Evolutionary conservation across 2,329 filamentous ascomycete genomes (phyloP).

Genomic region (Fusarium tuaranense): DNA sequence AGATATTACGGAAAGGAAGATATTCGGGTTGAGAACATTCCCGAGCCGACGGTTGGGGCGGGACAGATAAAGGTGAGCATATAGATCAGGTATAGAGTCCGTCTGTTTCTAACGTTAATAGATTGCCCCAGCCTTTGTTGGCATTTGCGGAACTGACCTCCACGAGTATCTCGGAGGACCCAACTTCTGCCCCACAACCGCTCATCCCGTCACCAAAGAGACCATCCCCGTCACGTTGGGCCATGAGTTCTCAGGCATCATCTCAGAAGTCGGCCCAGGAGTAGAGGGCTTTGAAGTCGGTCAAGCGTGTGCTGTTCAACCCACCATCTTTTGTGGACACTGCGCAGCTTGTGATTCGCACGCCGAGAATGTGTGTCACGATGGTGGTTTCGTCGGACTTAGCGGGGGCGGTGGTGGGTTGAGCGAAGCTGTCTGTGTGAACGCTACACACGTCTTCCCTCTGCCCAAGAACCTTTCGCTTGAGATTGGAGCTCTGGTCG

Average conservation of each 20-base stretch:
- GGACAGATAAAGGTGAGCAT: conserved; percentile 58
- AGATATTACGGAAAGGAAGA: conserved; percentile 67
- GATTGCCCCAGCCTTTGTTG: conserved; percentile 54
- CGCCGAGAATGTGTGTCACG: conserved; percentile 69
- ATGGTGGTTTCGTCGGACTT: conserved; percentile 49
- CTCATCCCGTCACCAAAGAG: conserved; percentile 69
- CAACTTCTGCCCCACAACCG: conserved; percentile 57
- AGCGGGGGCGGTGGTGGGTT: conserved; percentile 65
- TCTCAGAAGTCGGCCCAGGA: conserved; percentile 67
- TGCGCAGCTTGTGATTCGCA: conserved; percentile 67
- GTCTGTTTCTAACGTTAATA: neutral
- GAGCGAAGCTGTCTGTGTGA: conserved; percentile 65
- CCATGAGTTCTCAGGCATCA: conserved; percentile 72
- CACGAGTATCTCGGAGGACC: conserved; percentile 50
- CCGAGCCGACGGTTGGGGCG: conserved; percentile 57
- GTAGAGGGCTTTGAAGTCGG: conserved; percentile 62
- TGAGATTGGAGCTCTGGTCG: conserved; percentile 65
- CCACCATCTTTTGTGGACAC: conserved; percentile 67
- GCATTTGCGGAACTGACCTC: conserved; percentile 60
- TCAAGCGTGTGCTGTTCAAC: conserved; percentile 69
- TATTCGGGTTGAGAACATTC: conserved; percentile 65
- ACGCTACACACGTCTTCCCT: conserved; percentile 59
- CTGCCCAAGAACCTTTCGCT: conserved; percentile 63
- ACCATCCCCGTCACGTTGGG: conserved; percentile 70
- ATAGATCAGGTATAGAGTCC: accelerated